Percentiles rank a stretch among this genome's conserved stretches.
phyloP scores from a whole-genome alignment of 2,329 filamentous ascomycete genomes.

The Diaporthe australafricana region DNA sequence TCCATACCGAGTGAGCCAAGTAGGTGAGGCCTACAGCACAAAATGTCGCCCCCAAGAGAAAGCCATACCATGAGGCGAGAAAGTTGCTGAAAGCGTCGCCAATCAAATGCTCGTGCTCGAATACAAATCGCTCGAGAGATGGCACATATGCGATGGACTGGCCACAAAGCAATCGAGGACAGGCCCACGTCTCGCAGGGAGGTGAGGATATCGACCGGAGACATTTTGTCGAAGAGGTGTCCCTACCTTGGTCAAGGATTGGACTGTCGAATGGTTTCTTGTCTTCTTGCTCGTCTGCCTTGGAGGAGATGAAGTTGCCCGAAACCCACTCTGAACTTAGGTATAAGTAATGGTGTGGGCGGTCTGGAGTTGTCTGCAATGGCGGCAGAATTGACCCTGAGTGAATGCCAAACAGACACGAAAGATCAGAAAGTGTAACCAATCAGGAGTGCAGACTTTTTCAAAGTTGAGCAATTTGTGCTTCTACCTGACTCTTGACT shows the following conservation, averaged over 20 bases:
- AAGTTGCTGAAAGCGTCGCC: neutral
- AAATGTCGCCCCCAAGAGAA: neutral
- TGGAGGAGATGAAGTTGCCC: neutral
- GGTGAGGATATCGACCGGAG: neutral
- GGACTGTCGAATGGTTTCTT: too few species aligned
- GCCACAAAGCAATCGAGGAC: slow-evolving; percentile 31
- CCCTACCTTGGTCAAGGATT: neutral
- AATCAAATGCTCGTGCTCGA: neutral
- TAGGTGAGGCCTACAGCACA: neutral
- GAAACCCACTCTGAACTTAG: too few species aligned
- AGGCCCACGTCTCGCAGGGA: neutral
- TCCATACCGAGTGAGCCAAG: neutral
- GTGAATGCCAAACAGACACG: too few species aligned
- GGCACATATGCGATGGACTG: slow-evolving; percentile 20
- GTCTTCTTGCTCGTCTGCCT: neutral
- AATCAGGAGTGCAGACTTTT: too few species aligned
- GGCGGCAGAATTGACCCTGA: too few species aligned
- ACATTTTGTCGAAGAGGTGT: neutral
- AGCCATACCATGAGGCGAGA: neutral
- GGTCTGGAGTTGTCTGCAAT: too few species aligned
- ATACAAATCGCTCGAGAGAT: slow-evolving; percentile 9
- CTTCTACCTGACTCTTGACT: too few species aligned
- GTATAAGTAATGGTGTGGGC: too few species aligned
- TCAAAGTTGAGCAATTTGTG: too few species aligned
- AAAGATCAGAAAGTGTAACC: too few species aligned